Conservation (phyloP, 495 filamentous ascomycete genomes). For the Sporormia fimetaria region DNA sequence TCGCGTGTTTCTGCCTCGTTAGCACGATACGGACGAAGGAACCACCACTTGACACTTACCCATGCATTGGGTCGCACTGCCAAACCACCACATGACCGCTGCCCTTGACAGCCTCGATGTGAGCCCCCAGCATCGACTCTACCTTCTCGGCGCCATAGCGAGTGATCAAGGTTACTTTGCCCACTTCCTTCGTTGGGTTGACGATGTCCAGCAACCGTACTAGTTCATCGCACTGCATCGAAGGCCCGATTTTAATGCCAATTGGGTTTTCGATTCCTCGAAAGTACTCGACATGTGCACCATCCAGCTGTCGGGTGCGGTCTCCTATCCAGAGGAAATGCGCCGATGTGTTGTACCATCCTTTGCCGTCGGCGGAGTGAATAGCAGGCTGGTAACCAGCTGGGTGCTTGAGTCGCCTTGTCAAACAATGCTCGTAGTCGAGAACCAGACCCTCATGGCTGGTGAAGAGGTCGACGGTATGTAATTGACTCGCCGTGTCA, state of each 20-base stretch:
- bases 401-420: conserved; percentile 61
- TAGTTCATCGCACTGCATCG: conserved; percentile 62
- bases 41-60: conserved; percentile 35
- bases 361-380: conserved; percentile 37
- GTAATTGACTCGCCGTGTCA: conserved; percentile 68
- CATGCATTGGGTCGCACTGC: conserved; percentile 99
- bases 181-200: conserved; percentile 67
- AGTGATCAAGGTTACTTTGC: conserved; percentile 92
- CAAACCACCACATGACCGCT: conserved; percentile 75
- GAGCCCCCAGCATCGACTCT: conserved; percentile 54
- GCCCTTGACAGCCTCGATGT: conserved; percentile 76
- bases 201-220: conserved; percentile 66
- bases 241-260: conserved; percentile 89
- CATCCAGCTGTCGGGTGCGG: conserved; percentile 81
- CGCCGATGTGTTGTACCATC: conserved; percentile 66
- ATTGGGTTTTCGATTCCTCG: conserved; percentile 91
- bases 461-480: conserved; percentile 91
- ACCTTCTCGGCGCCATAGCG: conserved; percentile 78
- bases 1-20: conserved; percentile 45
- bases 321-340: conserved; percentile 99
- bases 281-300: conserved; percentile 95
- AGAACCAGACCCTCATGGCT: conserved; percentile 90
- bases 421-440: conserved; percentile 85
- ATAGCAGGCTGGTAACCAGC: conserved; percentile 15
- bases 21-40: not conserved